Base-by-base conservation (phyloP, 1,284 basidiomycete species). In the Phellinidium pouzarii region DNA sequence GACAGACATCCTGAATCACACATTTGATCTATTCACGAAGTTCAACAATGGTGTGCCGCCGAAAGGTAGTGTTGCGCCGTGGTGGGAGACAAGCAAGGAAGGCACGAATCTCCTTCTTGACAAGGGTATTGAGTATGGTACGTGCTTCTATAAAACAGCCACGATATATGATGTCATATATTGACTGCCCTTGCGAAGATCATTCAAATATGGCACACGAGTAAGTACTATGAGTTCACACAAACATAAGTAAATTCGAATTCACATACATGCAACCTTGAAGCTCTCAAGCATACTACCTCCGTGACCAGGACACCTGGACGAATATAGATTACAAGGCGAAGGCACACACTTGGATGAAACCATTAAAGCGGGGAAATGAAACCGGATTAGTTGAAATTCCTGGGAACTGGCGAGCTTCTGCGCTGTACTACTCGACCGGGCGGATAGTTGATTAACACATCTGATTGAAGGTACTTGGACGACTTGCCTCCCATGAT, bases 81-180 rank as follows among this genome's bases (percentile, higher is more conserved):
- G 86, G 85, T 91, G 86, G 84, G 87, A 91, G 64, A 80, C 78
- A 1, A 83, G 78, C 67, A 78, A 77, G 54, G 85, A 87, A 65
- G 81, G 80, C 1, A 80, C 78, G 0, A 68, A 79, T n/a, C 70
- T 90, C 23, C 68, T 90, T 17, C 73, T 88, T 14, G 79, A 84
- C 20, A 84, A 85, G 61, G 87, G 87, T 0, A 82, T 91, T 41
- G 74, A 84, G 67, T 89, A 89, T 61, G 86, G 82, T 82, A 54
- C 48, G 62, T 59, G 14, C 3, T 34, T 8, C 3, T 3, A 34
- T 14, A 45, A 23, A 11, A 25, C 9, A 41, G 7, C n/a, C 17
- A 40, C 37, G 7, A n/a, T 31, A 17, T n/a, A 40, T 20, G n/a
- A n/a, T 11, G 19, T 8, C 37, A 3, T 40, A 7, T 17, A 7